Conservation (phyloP, 352 stramenopile species). For the Phytopythium boreale region DNA sequence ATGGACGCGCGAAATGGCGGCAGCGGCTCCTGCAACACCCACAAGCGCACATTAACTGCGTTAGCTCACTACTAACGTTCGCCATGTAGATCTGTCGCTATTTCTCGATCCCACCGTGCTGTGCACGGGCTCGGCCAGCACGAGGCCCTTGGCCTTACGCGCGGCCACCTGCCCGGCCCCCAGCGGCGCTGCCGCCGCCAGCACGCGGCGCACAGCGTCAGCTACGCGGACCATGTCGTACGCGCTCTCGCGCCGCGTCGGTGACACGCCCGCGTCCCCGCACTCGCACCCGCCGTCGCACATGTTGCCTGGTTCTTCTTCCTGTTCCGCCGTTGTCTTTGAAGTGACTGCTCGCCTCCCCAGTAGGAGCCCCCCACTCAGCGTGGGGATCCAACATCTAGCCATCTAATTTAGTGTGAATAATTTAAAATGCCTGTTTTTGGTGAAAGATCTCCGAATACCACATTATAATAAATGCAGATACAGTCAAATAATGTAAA, state of each 20-base stretch:
- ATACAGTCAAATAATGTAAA: not conserved
- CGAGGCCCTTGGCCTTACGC: conserved; percentile 36
- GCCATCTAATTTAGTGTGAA: not conserved
- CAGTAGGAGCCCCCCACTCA: too few relatives aligned
- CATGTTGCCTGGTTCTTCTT: conserved; percentile 12
- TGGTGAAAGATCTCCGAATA: too few relatives aligned
- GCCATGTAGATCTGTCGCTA: not conserved
- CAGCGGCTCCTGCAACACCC: conserved; percentile 77
- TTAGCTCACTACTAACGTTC: not conserved
- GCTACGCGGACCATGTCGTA: conserved; percentile 78
- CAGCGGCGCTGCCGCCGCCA: conserved; percentile 40
- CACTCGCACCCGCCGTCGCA: conserved; percentile 49
- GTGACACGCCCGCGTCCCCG: conserved; percentile 42
- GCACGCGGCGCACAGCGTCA: conserved; percentile 46
- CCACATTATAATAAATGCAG: not conserved
- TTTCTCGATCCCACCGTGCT: conserved; percentile 28
- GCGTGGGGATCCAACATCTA: not conserved
- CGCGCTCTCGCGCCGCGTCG: conserved; percentile 55
- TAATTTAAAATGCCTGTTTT: too few relatives aligned
- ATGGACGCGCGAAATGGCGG: conserved; percentile 95
- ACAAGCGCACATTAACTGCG: not conserved
- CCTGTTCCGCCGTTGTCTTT: conserved; percentile 2
- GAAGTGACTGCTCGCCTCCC: too few relatives aligned
- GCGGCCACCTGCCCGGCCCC: conserved; percentile 28
- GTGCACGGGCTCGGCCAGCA: conserved; percentile 49